Evolutionary conservation across 1,284 basidiomycete species (phyloP), one percentile per base, ranked within the genome.

Genomic region (Ustilago loliicola): DNA sequence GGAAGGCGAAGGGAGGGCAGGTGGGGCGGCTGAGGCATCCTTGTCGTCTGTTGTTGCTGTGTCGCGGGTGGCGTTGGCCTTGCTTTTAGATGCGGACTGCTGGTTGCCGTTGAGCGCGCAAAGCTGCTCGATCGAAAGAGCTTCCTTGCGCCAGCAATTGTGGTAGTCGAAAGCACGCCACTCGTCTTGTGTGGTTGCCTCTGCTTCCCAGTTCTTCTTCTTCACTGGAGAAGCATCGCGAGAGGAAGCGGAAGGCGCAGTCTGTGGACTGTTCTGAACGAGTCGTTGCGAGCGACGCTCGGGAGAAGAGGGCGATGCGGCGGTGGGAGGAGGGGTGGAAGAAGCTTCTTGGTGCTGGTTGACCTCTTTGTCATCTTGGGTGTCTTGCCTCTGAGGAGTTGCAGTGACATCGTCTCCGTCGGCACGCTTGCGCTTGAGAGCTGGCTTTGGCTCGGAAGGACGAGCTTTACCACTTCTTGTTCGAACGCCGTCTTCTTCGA

Each of bases 101-200:
- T 30, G 7, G 17, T 58, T 40, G 11, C n/a, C 25, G 6, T 59
- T 48, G n/a, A 66, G 53, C 13, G 27, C 56, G 0, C 50, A 61
- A 27, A 71, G 55, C 47, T 78, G 71, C 15, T 75, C 66, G 45
- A 36, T 57, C 19, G 75, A 70, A n/a, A 80, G 71, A 2, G 78
- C 82, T 61, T 86, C 85, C 11, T 66, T 64, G 50, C 77, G 72
- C 85, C 85, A 86, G 60, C 72, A 72, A 27, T 66, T 54, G 47
- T 72, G 29, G 57, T 83, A 80, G 59, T 86, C 83, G 50, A 86
- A 86, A 2, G 65, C 61, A 23, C 69, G 57, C 85, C 85, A 86
- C 48, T 84, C 83, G 3, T 79, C 72, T 15, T 42, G 52, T 1
- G 78, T 79, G 2, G 80, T 85, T 3, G 72, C 60, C 19, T 82